phyloP scores from a whole-genome alignment of 116 monocot genomes.

The Dioscorea cayenensis region DNA sequence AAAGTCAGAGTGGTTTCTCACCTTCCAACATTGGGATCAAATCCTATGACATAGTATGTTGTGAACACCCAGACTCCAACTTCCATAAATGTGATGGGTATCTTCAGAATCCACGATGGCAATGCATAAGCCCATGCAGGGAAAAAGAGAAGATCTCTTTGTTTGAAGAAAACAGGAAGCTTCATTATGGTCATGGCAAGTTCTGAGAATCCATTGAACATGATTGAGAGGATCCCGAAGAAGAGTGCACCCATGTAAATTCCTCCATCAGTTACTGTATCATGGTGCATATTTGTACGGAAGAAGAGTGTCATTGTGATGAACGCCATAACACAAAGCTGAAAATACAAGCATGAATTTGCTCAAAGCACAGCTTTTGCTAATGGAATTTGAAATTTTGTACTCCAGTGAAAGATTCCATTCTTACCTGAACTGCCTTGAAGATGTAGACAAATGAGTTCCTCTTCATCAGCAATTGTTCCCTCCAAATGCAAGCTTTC shows the following conservation, averaged over 20 bases:
- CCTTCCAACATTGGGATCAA: constrained; percentile 48
- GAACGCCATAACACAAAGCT: constrained; percentile 42
- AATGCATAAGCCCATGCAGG: constrained; percentile 57
- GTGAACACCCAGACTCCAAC: constrained; percentile 32
- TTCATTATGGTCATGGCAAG: constrained; percentile 36
- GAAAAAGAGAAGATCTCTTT: constrained; percentile 46
- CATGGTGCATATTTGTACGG: constrained; percentile 56
- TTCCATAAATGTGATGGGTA: constrained; percentile 37
- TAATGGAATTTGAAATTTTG: neutral
- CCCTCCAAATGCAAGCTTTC: constrained; percentile 43
- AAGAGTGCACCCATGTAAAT: constrained; percentile 59
- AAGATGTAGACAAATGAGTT: constrained; percentile 67
- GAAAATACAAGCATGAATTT: constrained; percentile 8
- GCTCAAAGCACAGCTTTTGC: neutral
- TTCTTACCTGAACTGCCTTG: constrained; percentile 29
- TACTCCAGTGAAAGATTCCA: neutral
- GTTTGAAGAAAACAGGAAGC: constrained; percentile 59
- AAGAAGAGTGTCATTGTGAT: constrained; percentile 69
- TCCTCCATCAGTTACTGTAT: constrained; percentile 25
- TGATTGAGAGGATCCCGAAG: constrained; percentile 24
- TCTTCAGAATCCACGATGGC: constrained; percentile 48
- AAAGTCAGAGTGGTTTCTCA: neutral
- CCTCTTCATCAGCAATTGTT: constrained; percentile 58
- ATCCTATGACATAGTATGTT: constrained; percentile 50
- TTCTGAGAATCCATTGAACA: constrained; percentile 60